phyloP scores from a whole-genome alignment of 768 basidiomycete species.

The Tremella yokohamensis region DNA sequence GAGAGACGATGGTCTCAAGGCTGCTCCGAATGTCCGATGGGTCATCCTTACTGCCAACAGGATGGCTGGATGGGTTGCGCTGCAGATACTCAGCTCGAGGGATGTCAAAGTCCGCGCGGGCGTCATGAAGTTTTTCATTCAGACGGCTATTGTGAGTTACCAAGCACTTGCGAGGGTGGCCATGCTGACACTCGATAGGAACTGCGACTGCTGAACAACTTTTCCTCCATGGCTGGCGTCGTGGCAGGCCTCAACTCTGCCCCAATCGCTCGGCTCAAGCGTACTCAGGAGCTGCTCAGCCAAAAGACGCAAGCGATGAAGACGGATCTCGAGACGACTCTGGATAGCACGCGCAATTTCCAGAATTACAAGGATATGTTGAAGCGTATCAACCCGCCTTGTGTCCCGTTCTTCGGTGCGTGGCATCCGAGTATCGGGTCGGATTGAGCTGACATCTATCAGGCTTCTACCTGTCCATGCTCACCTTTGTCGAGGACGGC shows the following conservation, averaged over 20 bases:
- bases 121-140: conserved; percentile 82
- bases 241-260: conserved; percentile 91
- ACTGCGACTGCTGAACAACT: conserved; percentile 84
- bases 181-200: conserved; percentile 57
- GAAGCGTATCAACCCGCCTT: conserved; percentile 79
- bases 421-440: conserved; percentile 8
- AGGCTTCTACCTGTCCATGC: conserved; percentile 93
- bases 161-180: neutral
- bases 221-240: conserved; percentile 94
- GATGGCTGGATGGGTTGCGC: conserved; percentile 63
- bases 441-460: neutral
- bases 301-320: conserved; percentile 70
- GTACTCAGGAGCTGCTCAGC: conserved; percentile 87
- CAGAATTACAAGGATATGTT: conserved; percentile 82
- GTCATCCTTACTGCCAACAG: conserved; percentile 86
- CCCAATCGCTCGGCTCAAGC: conserved; percentile 83
- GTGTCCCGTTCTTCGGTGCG: conserved; percentile 93
- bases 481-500: conserved; percentile 98
- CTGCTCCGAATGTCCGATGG: conserved; percentile 68
- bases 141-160: conserved; percentile 58
- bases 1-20: conserved; percentile 58
- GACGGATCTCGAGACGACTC: conserved; percentile 76
- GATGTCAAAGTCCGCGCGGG: conserved; percentile 77
- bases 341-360: conserved; percentile 92
- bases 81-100: conserved; percentile 80